Base-by-base conservation (phyloP, 176 grass and related monocot genomes). In the Oryza glaberrima region DNA sequence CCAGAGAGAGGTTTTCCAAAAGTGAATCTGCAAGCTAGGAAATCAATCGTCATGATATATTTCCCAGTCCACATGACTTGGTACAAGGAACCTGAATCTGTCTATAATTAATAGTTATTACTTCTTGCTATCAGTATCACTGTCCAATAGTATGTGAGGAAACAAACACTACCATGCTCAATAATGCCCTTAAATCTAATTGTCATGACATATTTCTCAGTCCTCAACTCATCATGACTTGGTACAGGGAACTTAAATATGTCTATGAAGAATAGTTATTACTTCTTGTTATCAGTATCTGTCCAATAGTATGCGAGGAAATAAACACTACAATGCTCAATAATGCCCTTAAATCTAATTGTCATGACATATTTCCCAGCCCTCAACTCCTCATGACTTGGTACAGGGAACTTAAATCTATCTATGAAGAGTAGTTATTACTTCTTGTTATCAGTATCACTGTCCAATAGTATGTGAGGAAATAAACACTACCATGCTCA, bases 1-100 rank as follows among this genome's bases (percentile, higher is more conserved):
- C n/a, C 11, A 30, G 16, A 77, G 22, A 79, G 11, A 81, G 44
- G 40, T 26, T 77, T 85, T 72, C n/a, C 72, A 11, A 35, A 82
- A 69, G 16, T 69, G 49, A 79, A 49, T 20, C 63, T 64, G 28
- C 71, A 76, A 40, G 14, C 41, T 88, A 73, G 16, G 14, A 26
- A 60, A 67, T 17, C 15, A 5, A 61, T 74, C 75, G 22, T 88
- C 25, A 14, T 3, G 78, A 28, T n/a, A 60, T 77, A 54, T 58
- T 69, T 41, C 14, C 32, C 20, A 15, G 40, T 77, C 48, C 7
- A 56, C 19, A 14, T 67, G 15, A 54, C 23, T 68, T 11, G 22
- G 22, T 58, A 56, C 14, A 43, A 43, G 11, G 17, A 66, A 66
- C 32, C 11, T 83, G 17, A 83, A 79, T 64, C n/a, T 78, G 17